Evolutionary conservation across 495 filamentous ascomycete genomes (phyloP), one percentile per base, ranked within the genome.

Genomic region (Penicillium desertorum): DNA sequence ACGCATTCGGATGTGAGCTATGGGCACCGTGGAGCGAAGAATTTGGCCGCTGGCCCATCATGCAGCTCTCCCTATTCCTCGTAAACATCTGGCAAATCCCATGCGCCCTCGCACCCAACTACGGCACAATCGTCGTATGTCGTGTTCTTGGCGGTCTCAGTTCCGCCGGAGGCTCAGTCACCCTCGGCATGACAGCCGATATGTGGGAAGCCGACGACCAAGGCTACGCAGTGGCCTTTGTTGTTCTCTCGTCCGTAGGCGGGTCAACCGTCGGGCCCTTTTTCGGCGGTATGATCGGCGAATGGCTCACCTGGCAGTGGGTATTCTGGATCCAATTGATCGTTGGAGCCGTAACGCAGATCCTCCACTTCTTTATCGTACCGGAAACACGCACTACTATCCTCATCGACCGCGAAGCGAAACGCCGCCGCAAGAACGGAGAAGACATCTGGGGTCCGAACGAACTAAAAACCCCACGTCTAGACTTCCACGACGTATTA

Each of bases 1-100:
- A 91, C 63, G 88, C 87, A 23, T 90, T 92, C 64, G 88, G 89
- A 7, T 91, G 87, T 66, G 89, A 92, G 68, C 76, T 92, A 0
- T 92, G 88, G 88, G 89, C 89, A 0, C 89, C 89, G 0, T 92
- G 88, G 88, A 85, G 80, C 20, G 89, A 92, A 61, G 89, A 92
- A 62, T 78, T 87, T 45, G 89, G 89, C n/a, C 82, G 89, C 45
- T 87, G 84, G 77, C 83, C 83, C 3, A 79, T 91, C 65, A 75
- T 91, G 59, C 89, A 91, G 75, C 74, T 85, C 47, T 86, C 81
- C 51, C 70, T 91, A 41, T 76, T 83, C 42, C 66, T 92, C 17
- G 86, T 90, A 63, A 92, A 92, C 60, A 78, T 91, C 54, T 91
- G 83, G 81, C 85, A 88, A 61, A 76, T 91, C 19, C 88, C 87